Evolutionary conservation across 441 rosid species (phyloP).

Genomic region (Adansonia grandidieri): DNA sequence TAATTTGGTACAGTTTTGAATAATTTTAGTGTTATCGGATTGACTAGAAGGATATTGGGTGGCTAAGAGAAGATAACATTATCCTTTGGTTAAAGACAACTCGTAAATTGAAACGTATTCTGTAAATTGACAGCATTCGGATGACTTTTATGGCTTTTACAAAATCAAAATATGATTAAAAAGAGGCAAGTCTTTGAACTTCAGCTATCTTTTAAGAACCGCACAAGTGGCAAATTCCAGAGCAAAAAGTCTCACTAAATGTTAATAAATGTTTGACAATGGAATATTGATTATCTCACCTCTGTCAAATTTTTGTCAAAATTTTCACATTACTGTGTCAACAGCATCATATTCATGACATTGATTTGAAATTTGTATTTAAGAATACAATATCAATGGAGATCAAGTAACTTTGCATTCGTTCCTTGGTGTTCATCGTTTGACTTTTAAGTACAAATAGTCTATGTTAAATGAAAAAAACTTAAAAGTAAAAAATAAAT

Average conservation of each 20-base stretch:
- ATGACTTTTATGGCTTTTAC: background rate
- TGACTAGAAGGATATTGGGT: background rate
- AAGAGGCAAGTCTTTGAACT: too few relatives aligned
- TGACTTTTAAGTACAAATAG: background rate
- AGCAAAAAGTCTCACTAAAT: background rate
- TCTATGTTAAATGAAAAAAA: too few relatives aligned
- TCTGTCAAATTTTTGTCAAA: too few relatives aligned
- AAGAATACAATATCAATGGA: background rate
- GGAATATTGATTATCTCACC: background rate
- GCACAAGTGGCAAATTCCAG: background rate
- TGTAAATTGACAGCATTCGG: background rate
- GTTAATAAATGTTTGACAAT: background rate
- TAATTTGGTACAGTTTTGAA: conserved; percentile 12
- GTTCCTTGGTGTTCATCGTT: background rate
- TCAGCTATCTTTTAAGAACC: background rate
- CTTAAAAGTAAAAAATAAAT: too few relatives aligned
- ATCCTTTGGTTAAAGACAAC: background rate
- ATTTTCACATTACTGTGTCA: background rate
- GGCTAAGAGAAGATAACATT: background rate
- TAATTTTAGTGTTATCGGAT: background rate
- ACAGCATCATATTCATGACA: too few relatives aligned
- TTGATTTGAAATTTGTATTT: background rate
- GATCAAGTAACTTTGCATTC: too few relatives aligned
- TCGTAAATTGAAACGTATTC: background rate
- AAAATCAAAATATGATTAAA: background rate